Base-by-base conservation (phyloP, 345 rosid species). In the Excoecaria agallocha region DNA sequence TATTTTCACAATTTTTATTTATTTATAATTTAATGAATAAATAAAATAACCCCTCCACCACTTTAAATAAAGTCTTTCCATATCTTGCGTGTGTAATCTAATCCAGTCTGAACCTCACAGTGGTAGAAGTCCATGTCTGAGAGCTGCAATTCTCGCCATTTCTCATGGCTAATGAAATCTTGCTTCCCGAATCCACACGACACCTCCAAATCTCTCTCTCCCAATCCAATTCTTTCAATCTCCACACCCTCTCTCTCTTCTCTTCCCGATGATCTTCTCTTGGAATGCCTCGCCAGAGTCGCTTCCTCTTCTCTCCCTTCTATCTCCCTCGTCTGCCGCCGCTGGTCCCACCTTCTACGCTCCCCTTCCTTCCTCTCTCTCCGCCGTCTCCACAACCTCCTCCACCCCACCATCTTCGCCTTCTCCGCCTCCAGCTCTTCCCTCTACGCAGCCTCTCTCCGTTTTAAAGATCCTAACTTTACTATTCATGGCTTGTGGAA, bases 161-260 rank as follows among this genome's bases (percentile, higher is more conserved):
- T 93, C 86, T 87, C 97, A 79, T 89, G 98, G 93, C 90, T 91
- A 9, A 83, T 91, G 89, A 93, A 91, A 78, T 89, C 98, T 11
- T 94, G 98, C 74, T 81, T 89, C 75, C 94, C 97, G 0, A 89
- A 82, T 79, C 92, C 87, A 24, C 69, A 82, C 45, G 87, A 87
- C 68, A 69, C 74, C 70, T 52, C 68, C 72, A 68, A 68, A 3
- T 48, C 76, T 59, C 68, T 81, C 82, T 12, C 79, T 73, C 82
- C 84, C 4, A 69, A 78, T 43, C 62, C 78, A 48, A 38, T 75
- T 62, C 84, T 68, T 10, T 25, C 46, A 58, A 13, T 17, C 79
- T 2, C 63, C 81, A 1, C 37, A 45, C 67, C 77, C 3, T 64
- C 82, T 1, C 49, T 93, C 76, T 75, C 90, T 38, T 83, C 89